Base-by-base conservation (phyloP, 305 asterid genomes). In the Fraxinus xanthoxyloides region DNA sequence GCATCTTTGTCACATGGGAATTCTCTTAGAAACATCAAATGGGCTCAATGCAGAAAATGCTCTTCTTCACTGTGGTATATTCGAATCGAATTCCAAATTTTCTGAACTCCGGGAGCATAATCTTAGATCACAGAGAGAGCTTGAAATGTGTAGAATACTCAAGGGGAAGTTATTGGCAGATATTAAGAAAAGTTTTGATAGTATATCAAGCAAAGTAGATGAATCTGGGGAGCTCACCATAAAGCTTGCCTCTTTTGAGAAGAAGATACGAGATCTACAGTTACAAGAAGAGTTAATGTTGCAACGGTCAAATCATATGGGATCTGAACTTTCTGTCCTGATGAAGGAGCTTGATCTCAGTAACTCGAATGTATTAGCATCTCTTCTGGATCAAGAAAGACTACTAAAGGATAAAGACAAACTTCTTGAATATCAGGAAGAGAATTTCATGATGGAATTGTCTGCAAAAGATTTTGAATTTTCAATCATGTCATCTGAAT, bases 1-100 rank as follows among this genome's bases (percentile, higher is more conserved):
- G 89, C 97, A 95, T 87, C 92, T 92, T 79, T 97, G 99, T 85
- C 97, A 92, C 90, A 86, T 93, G 93, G 99, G 99, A 78, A 87
- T 91, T 86, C 91, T 95, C 72, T 88, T 95, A 74, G 99, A 97
- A 91, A 90, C 94, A 31, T 89, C 86, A 17, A 90, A 88, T 1
- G 98, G 97, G 23, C 85, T 97, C 69, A 91, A 93, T 77, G 97
- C 95, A 82, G 98, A 97, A 89, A 94, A 97, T 83, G 92, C 97
- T 82, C 90, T 94, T 75, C 97, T 97, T 79, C 90, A 85, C 67
- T 91, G 89, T 85, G 98, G 98, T 75, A 79, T 95, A 74, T 88
- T 92, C 79, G 94, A 90, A 90, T 92, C 99, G 38, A 91, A 89
- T 76, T 88, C 94, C 43, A 76, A 83, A 40, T 84, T 95, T 82